Evolutionary conservation across 805 yeast genomes (phyloP).

Genomic region (Suhomyces vadensis): DNA sequence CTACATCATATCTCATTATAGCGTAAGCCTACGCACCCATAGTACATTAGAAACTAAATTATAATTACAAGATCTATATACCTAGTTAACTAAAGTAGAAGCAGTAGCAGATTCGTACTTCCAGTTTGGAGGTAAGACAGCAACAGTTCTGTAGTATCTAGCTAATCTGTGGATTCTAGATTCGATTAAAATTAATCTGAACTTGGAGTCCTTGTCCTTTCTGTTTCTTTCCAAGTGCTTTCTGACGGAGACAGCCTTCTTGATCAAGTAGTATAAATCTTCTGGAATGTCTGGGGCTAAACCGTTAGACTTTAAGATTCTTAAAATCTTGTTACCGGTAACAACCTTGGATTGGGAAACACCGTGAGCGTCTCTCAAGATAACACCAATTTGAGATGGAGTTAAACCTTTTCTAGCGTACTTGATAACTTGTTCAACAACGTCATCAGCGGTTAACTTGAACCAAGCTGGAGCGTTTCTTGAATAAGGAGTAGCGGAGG

Average conservation of each 20-base stretch:
- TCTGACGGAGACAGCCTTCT: constrained; percentile 99
- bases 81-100: constrained; percentile 98
- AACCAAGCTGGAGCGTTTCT: constrained; percentile 99
- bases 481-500: constrained; percentile 99
- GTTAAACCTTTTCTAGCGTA: constrained; percentile 99
- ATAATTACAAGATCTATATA: constrained; percentile 17
- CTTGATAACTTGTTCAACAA: constrained; percentile 97
- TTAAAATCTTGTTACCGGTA: constrained; percentile 99
- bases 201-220: constrained; percentile 99
- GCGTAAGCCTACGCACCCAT: constrained; percentile 3
- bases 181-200: constrained; percentile 99
- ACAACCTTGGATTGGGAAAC: constrained; percentile 95
- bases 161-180: constrained; percentile 99
- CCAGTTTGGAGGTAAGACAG: constrained; percentile 99
- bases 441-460: constrained; percentile 93
- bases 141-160: constrained; percentile 99
- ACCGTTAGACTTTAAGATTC: constrained; percentile 99
- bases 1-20: no score
- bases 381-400: constrained; percentile 99
- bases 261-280: constrained; percentile 97
- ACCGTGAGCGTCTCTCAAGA: constrained; percentile 99
- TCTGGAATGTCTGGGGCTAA: constrained; percentile 99
- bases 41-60: constrained; percentile 9
- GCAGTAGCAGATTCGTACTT: constrained; percentile 99
- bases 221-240: constrained; percentile 99